Percentiles rank a stretch among this genome's conserved stretches.
phyloP scores from a whole-genome alignment of 202 grass and related monocot genomes.

The Carex sylvatica region DNA sequence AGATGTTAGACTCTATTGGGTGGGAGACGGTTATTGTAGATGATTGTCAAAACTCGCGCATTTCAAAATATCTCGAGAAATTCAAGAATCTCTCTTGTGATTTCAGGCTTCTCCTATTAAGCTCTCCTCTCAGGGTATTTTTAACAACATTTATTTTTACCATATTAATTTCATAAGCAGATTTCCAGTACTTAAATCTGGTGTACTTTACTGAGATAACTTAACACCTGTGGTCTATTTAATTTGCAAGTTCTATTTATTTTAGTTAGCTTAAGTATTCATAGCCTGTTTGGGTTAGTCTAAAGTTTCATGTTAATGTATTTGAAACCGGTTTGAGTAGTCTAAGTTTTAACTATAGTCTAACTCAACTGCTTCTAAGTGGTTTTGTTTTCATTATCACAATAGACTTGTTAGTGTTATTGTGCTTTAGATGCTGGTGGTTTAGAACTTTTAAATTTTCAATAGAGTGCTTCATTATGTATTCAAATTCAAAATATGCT shows the following conservation, averaged over 20 bases:
- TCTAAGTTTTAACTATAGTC: neutral
- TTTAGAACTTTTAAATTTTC: neutral
- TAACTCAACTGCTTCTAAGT: neutral
- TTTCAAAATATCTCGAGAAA: constrained; percentile 69
- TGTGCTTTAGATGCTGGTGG: neutral
- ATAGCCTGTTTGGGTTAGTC: neutral
- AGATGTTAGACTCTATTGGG: constrained; percentile 48
- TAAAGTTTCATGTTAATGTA: neutral
- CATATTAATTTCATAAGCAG: constrained; percentile 28
- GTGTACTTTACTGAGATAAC: neutral
- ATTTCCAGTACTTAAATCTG: neutral
- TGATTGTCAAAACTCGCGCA: constrained; percentile 65
- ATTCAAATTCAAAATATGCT: too few species aligned
- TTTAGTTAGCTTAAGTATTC: neutral
- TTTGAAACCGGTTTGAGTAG: neutral
- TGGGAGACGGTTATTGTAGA: constrained; percentile 82
- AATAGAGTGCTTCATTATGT: neutral
- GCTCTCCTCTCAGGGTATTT: constrained; percentile 60
- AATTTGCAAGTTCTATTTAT: neutral
- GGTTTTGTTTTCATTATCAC: neutral
- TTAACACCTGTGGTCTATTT: neutral
- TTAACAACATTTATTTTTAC: constrained; percentile 16
- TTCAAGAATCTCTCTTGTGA: constrained; percentile 61
- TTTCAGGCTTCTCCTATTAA: constrained; percentile 75
- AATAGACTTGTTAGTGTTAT: neutral